phyloP scores from a whole-genome alignment of 148 eudicot genomes.

The Polygonum maritimum region DNA sequence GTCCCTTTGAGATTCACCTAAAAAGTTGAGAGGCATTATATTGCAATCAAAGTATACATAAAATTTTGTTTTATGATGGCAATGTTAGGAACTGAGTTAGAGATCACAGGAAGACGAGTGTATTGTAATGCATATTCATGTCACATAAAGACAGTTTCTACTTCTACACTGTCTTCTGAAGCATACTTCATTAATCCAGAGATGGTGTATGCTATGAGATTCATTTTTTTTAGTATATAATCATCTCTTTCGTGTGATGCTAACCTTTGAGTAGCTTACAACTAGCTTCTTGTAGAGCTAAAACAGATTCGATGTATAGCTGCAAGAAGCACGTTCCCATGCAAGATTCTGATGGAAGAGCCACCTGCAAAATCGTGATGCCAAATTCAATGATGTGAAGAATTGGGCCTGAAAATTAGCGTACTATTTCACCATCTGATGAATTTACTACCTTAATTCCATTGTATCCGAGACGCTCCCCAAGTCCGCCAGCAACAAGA shows the following conservation, averaged over 20 bases:
- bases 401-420: background rate
- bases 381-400: background rate
- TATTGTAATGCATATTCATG: background rate
- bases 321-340: conserved; percentile 84
- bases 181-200: background rate
- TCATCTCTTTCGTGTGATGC: conserved; percentile 22
- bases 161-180: background rate
- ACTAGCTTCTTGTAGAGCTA: conserved; percentile 88
- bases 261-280: conserved; percentile 50
- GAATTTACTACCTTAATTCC: conserved; percentile 65
- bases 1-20: conserved; percentile 55
- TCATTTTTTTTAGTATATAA: background rate
- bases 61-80: background rate
- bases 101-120: background rate
- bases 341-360: conserved; percentile 77
- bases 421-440: background rate
- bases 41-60: background rate
- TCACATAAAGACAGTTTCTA: background rate
- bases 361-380: conserved; percentile 41
- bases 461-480: conserved; percentile 95
- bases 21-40: background rate
- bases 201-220: background rate
- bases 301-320: conserved; percentile 76
- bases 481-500: conserved; percentile 99
- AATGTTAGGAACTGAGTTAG: background rate